Evolutionary conservation across 2,329 filamentous ascomycete genomes (phyloP), one percentile per base, ranked within the genome.

Genomic region (Reticulascus tulasneorum): DNA sequence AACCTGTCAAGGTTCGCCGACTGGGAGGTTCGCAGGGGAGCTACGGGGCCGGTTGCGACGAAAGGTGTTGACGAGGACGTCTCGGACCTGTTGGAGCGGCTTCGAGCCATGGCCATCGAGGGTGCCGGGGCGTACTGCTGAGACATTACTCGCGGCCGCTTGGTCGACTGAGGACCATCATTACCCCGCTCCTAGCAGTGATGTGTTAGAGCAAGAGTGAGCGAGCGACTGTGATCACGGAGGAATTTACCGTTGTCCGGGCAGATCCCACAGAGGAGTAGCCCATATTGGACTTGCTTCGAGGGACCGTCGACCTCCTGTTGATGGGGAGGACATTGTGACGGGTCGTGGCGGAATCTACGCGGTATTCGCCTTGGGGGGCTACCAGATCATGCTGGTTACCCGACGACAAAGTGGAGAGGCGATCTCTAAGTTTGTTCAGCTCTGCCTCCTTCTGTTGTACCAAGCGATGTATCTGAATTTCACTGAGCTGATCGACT

Each of bases 31-130:
- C 52, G 51, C 22, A 49, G 48, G 31, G 56, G 57, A 4, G 62
- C 56, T 44, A 65, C 54, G 36, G 56, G 55, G 29, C 52, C 51
- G 22, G 51, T 56, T 47, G 45, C 52, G 40, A 54, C 54, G 36
- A 68, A 69, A 23, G 66, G 62, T 29, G 60, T 61, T n/a, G n/a
- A n/a, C n/a, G n/a, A n/a, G 19, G 59, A 55, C 32, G 50, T 54
- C 18, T 63, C 59, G 9, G 66, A 66, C 21, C 59, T 55, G 45
- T 58, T 64, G 24, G 69, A 73, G 11, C 55, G 52, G 35, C 58
- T 63, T 37, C 69, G 66, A 9, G 43, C 18, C 43, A 46, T 44
- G 13, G 40, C 34, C 44, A 44, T 44, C 32, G 41, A 31, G 19
- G 35, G 34, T 2, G 40, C 41, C 24, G 36, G 37, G 16, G 37